These are phyloP conservation scores for Curvularia verruculosa DNA, from an alignment of 2,329 filamentous ascomycete genomes.

Conservation along the genomic window DNA sequence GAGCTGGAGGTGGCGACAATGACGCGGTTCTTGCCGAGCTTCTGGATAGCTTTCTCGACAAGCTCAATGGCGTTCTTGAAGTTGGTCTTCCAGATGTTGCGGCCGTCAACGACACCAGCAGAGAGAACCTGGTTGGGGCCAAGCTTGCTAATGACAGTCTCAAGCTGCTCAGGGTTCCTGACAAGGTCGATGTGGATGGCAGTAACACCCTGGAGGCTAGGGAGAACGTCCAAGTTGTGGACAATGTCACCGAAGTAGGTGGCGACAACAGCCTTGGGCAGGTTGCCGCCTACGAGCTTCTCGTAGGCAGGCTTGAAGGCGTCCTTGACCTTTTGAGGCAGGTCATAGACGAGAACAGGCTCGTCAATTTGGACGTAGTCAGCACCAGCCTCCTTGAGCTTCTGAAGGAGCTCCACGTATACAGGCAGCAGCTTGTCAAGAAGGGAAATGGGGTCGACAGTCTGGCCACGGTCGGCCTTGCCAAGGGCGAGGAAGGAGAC, in stretches of 20 bases:
- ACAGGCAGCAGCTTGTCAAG: slow-evolving; percentile 92
- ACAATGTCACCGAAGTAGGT: slow-evolving; percentile 99
- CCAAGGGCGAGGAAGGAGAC: slow-evolving; percentile 97
- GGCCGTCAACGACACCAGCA: slow-evolving; percentile 94
- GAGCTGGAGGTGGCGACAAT: slow-evolving; percentile 97
- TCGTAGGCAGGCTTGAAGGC: slow-evolving; percentile 98
- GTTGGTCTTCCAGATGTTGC: slow-evolving; percentile 99
- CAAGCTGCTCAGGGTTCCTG: slow-evolving; percentile 96
- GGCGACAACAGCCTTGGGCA: slow-evolving; percentile 86
- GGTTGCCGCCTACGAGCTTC: slow-evolving; percentile 79
- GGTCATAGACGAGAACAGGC: slow-evolving; percentile 94
- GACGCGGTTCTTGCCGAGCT: slow-evolving; percentile 96
- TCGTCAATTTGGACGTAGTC: slow-evolving; percentile 98
- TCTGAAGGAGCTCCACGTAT: slow-evolving; percentile 88
- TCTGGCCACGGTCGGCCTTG: slow-evolving; percentile 96
- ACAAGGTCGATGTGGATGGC: slow-evolving; percentile 95
- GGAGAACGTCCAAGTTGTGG: slow-evolving; percentile 94
- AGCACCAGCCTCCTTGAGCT: slow-evolving; percentile 95
- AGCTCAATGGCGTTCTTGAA: slow-evolving; percentile 92
- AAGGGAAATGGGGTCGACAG: slow-evolving; percentile 89
- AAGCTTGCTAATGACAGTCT: slow-evolving; percentile 80
- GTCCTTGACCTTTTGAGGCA: slow-evolving; percentile 86
- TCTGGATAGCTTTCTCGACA: slow-evolving; percentile 88
- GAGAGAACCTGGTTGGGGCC: slow-evolving; percentile 90
- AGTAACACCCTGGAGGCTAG: slow-evolving; percentile 73